Percentiles rank a stretch among this genome's conserved stretches.
phyloP scores from a whole-genome alignment of 495 filamentous ascomycete species.

The Penicillium paxilli region DNA sequence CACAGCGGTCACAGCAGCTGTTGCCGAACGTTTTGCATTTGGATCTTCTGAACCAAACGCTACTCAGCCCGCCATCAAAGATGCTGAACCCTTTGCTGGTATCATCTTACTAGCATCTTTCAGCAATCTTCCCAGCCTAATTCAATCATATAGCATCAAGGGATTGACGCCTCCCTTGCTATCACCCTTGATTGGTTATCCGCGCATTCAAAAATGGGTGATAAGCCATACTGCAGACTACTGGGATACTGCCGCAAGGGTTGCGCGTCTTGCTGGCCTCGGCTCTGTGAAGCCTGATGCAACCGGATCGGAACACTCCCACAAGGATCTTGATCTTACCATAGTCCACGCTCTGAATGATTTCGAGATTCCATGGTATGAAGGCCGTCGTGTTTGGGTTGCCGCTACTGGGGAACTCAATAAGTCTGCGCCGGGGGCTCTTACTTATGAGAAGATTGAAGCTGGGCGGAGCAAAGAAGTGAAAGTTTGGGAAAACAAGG shows the following conservation, averaged over 20 bases:
- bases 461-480: slow-evolving; percentile 29
- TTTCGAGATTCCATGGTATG: slow-evolving; percentile 68
- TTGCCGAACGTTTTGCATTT: slow-evolving; percentile 65
- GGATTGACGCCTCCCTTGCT: slow-evolving; percentile 81
- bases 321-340: slow-evolving; percentile 59
- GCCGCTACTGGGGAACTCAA: slow-evolving; percentile 42
- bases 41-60: slow-evolving; percentile 37
- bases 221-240: slow-evolving; percentile 49
- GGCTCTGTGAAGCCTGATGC: slow-evolving; percentile 20
- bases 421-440: slow-evolving; percentile 52
- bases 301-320: slow-evolving; percentile 34
- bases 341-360: slow-evolving; percentile 77
- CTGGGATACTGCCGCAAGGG: slow-evolving; percentile 54
- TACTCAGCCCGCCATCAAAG: slow-evolving; percentile 36
- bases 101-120: slow-evolving; percentile 80
- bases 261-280: slow-evolving; percentile 44
- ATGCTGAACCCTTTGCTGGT: slow-evolving; percentile 61
- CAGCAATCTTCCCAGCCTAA: slow-evolving; percentile 67
- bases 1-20: slow-evolving; percentile 75
- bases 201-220: slow-evolving; percentile 48
- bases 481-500: slow-evolving; percentile 39
- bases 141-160: slow-evolving; percentile 69
- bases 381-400: slow-evolving; percentile 54
- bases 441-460: slow-evolving; percentile 38
- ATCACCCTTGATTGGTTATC: slow-evolving; percentile 65